Evolutionary conservation across 352 stramenopile genomes (phyloP).

Genomic region (Pythium sp.): DNA sequence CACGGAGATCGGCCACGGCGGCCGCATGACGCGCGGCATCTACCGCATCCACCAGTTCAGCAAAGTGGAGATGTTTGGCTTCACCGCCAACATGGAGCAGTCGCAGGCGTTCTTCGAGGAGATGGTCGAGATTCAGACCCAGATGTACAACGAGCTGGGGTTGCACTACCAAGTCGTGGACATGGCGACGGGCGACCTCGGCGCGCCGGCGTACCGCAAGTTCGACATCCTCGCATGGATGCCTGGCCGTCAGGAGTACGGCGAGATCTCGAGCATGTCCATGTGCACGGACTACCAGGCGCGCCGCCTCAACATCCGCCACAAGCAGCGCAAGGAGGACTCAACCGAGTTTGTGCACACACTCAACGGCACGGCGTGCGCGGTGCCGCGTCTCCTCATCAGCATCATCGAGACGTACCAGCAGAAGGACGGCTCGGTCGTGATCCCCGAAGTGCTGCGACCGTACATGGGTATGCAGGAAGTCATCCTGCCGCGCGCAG

Average conservation of each 20-base stretch:
- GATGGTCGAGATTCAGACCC: constrained; percentile 75
- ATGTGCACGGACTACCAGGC: constrained; percentile 91
- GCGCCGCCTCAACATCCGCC: constrained; percentile 82
- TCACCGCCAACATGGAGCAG: constrained; percentile 67
- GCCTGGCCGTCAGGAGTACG: constrained; percentile 72
- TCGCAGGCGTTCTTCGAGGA: constrained; percentile 71
- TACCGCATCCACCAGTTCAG: constrained; percentile 91
- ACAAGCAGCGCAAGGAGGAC: constrained; percentile 62
- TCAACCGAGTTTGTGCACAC: constrained; percentile 82
- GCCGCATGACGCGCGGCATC: constrained; percentile 68
- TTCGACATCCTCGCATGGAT: constrained; percentile 88
- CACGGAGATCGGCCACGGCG: constrained; percentile 80
- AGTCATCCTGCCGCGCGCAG: constrained; percentile 33
- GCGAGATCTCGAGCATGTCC: constrained; percentile 83
- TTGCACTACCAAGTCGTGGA: constrained; percentile 81
- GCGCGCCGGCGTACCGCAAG: constrained; percentile 80
- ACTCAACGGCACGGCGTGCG: constrained; percentile 84
- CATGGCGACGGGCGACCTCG: constrained; percentile 83
- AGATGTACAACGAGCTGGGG: constrained; percentile 74
- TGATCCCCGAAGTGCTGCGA: constrained; percentile 72
- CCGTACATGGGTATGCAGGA: constrained; percentile 81
- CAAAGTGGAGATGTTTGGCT: constrained; percentile 90
- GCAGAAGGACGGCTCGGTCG: constrained; percentile 70
- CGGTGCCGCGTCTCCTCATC: constrained; percentile 81
- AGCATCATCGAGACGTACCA: constrained; percentile 85